Evolutionary conservation across 257 asterid genomes (phyloP), one percentile per base, ranked within the genome.

Genomic region (Nyctanthes arbortristis): DNA sequence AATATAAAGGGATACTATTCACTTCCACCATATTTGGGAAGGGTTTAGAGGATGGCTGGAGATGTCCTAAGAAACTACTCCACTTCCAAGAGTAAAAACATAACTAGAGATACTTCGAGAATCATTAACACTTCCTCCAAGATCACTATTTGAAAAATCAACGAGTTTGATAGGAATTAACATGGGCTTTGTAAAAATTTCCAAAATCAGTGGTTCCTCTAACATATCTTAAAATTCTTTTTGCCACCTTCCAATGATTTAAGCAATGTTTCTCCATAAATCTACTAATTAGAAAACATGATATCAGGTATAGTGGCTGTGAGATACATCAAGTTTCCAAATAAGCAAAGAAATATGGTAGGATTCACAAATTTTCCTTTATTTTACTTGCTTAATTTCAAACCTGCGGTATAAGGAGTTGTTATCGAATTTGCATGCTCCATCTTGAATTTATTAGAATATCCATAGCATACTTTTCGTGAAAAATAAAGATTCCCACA

Each of bases 401-500:
- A 66, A 16, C 45, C 8, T 11, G 62, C 47, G 10, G 31, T 66
- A 55, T 61, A 66, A 1, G 10, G 68, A 33, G 47, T 66, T 45
- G 3, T 0, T 5, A 47, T 43, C 1, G 14, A 34, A 67, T 67
- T 67, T 67, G 63, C 71, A 66, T 49, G 31, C 69, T 65, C 59
- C 58, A 65, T 36, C 34, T 25, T 63, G 55, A 34, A 63, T 63
- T 63, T 63, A 24, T 25, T 64, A 60, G 5, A 60, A 60, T 60
- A 13, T 60, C 12, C 16, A 10, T 64, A 24, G 58, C 69, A 64
- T 64, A 39, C 0, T 12, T 64, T 36, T 64, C 65, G 30, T 60
- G 40, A 0, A 13, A 60, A 60, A 60, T 30, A 24, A 60, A 60
- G 7, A 60, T 60, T n/a, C 65, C 65, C 2, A 10, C 45, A 10